Evolutionary conservation across 768 basidiomycete genomes (phyloP).

Genomic region (Paxillus ammoniavirescens): DNA sequence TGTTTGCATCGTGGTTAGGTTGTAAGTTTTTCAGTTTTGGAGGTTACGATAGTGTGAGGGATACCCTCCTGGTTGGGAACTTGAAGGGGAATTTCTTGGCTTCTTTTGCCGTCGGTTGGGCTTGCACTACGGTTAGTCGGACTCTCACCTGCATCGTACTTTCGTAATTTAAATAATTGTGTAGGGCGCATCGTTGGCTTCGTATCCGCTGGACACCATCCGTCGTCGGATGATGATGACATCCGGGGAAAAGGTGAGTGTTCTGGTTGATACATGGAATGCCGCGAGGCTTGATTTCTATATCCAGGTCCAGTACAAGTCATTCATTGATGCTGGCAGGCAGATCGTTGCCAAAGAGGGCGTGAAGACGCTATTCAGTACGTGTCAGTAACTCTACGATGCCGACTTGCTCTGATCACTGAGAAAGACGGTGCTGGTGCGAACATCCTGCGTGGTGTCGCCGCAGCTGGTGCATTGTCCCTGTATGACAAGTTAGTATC

Average conservation of each 20-base stretch:
- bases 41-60: constrained; percentile 41
- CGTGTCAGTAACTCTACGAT: constrained; percentile 5
- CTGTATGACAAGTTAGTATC: constrained; percentile 54
- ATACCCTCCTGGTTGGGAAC: constrained; percentile 37
- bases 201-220: constrained; percentile 47
- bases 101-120: constrained; percentile 42
- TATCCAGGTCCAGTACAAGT: constrained; percentile 37
- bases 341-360: constrained; percentile 44
- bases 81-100: constrained; percentile 40
- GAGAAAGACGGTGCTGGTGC: constrained; percentile 58
- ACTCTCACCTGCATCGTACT: neutral
- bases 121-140: constrained; percentile 36
- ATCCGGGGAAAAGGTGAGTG: constrained; percentile 33
- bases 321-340: constrained; percentile 37
- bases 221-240: constrained; percentile 50
- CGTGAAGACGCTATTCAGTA: constrained; percentile 36
- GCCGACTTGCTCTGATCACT: neutral
- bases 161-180: neutral
- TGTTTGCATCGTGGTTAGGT: neutral
- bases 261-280: neutral
- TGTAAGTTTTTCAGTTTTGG: constrained; percentile 34
- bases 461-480: constrained; percentile 52
- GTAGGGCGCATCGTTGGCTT: constrained; percentile 36
- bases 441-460: constrained; percentile 54
- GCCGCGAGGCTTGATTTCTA: neutral